Evolutionary conservation across 495 filamentous ascomycete genomes (phyloP), one percentile per base, ranked within the genome.

Genomic region (Aspergillus affinis): DNA sequence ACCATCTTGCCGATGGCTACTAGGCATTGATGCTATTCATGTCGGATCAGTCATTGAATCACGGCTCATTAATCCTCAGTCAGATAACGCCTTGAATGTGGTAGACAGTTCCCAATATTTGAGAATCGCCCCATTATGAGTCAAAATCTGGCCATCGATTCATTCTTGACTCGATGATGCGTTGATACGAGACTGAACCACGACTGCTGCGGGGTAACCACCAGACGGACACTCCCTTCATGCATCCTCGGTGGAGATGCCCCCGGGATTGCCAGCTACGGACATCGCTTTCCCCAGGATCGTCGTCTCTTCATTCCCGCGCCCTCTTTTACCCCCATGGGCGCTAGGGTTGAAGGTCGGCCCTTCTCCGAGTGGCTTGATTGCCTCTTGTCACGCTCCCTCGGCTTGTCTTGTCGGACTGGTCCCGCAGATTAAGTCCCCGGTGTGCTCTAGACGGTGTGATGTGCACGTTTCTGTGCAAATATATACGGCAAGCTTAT

Each of bases 291-390:
- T 15, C 60, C 53, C 57, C 54, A 48, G 50, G 36, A 41, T 41
- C 36, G 36, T 13, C 36, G 13, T 41, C 36, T 32, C 23, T 26
- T 26, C 23, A 32, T 32, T 6, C n/a, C n/a, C n/a, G n/a, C n/a
- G 32, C 12, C 32, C 2, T 13, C 32, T 36, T 6, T 5, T 0
- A 41, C 12, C 36, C 13, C 13, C 2, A 32, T 32, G 30, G 30
- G 7, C 30, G 7, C 30, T 6, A 1, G 30, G 5, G 17, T 21
- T 52, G 19, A n/a, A 26, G 15, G 4, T 73, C 72, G 73, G 73
- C 58, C 50, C 27, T 69, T 49, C 67, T 72, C 73, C 73, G 73
- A 75, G 62, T 48, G 32, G 44, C 32, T 60, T 45, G 18, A 49
- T 41, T 13, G 36, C 36, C 10, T 15, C 36, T 41, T 10, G 36